Evolutionary conservation across 228 moss, liverwort and hornwort genomes (phyloP).

Genomic region (Sphagnum magellanicum): DNA sequence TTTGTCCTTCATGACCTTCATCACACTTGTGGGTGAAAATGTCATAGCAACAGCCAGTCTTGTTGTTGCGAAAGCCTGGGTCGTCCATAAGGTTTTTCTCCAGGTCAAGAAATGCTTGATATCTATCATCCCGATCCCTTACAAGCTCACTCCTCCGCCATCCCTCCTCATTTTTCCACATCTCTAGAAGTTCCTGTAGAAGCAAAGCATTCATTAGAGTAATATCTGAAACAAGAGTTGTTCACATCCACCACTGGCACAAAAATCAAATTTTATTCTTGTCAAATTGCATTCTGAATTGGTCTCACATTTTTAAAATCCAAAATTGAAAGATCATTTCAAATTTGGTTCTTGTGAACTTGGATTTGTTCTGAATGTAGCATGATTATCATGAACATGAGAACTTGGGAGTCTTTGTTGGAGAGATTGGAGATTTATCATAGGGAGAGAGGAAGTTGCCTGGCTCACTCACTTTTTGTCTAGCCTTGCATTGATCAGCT

Average conservation of each 20-base stretch:
- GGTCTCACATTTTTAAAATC: too few relatives aligned
- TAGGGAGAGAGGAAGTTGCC: neutral
- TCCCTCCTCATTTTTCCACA: conserved; percentile 11
- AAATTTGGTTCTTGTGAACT: too few relatives aligned
- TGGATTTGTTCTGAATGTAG: too few relatives aligned
- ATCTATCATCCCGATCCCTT: conserved; percentile 25
- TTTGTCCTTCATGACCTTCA: conserved; percentile 29
- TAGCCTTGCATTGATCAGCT: conserved; percentile 21
- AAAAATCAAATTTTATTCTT: too few relatives aligned
- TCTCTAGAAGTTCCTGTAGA: conserved; percentile 16
- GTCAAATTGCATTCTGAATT: too few relatives aligned
- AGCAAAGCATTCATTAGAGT: neutral
- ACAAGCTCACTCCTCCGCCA: conserved; percentile 20
- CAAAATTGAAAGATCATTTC: too few relatives aligned
- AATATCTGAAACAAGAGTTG: neutral
- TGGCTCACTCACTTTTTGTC: conserved; percentile 19
- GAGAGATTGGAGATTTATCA: too few relatives aligned
- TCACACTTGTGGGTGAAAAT: conserved; percentile 21
- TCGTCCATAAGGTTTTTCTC: conserved; percentile 19
- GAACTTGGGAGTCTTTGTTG: too few relatives aligned
- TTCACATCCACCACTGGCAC: too few relatives aligned
- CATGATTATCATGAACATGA: too few relatives aligned
- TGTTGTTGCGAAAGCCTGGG: conserved; percentile 47
- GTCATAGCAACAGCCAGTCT: conserved; percentile 28
- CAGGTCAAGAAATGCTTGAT: conserved; percentile 23